Percentiles rank a stretch among this genome's conserved stretches.
phyloP scores from a whole-genome alignment of 805 yeast genomes.

The Cephaloascus fragrans region DNA sequence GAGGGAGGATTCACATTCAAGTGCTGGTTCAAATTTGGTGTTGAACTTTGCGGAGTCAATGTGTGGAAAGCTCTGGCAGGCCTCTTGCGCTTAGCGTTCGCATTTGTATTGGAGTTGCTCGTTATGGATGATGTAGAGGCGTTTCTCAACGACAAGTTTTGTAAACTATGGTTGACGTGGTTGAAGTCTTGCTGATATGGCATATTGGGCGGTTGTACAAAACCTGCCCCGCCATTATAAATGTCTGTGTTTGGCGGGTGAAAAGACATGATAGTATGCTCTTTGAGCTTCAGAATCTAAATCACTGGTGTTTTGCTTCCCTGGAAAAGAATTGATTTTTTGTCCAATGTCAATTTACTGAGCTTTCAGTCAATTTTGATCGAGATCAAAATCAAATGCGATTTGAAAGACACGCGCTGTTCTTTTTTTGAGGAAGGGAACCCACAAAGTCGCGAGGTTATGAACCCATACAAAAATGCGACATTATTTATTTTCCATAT shows the following conservation, averaged over 20 bases:
- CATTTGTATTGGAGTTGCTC: neutral
- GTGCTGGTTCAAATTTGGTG: neutral
- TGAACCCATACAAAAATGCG: too few species aligned
- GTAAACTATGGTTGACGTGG: neutral
- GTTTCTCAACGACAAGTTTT: neutral
- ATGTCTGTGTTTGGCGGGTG: neutral
- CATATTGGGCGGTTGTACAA: neutral
- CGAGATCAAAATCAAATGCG: too few species aligned
- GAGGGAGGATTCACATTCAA: neutral
- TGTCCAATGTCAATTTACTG: too few species aligned
- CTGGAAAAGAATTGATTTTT: too few species aligned
- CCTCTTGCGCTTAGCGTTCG: neutral
- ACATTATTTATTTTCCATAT: too few species aligned
- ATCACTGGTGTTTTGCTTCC: too few species aligned
- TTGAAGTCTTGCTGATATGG: neutral
- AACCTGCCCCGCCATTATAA: neutral
- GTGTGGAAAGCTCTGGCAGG: constrained; percentile 1
- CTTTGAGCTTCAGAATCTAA: too few species aligned
- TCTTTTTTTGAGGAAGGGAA: too few species aligned
- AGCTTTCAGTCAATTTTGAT: too few species aligned
- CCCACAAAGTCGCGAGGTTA: too few species aligned
- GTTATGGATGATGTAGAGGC: neutral
- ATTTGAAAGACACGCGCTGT: too few species aligned
- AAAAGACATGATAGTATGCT: too few species aligned
- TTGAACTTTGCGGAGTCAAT: neutral